These are phyloP conservation scores for Aspergillus viridinutans DNA, from an alignment of 2,329 filamentous ascomycete species.

Conservation along the genomic window DNA sequence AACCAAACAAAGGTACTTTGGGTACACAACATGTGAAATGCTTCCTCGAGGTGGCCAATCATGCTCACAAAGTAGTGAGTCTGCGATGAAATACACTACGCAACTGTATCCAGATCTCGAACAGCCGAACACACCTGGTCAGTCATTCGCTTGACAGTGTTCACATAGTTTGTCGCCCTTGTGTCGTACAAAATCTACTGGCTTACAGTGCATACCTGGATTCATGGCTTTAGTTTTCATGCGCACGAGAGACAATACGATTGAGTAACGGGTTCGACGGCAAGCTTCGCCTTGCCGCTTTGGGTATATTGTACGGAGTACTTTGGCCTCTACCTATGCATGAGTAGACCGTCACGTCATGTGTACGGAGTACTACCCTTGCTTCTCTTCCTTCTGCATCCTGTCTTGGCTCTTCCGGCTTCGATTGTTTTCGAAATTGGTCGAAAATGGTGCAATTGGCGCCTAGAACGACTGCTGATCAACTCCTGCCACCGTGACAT, in stretches of 20 bases:
- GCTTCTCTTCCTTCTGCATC: neutral
- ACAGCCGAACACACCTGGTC: too few relatives aligned
- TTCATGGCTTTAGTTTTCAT: too few relatives aligned
- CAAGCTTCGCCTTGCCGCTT: neutral
- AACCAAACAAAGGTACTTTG: neutral
- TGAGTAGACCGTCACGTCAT: neutral
- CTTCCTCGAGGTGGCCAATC: neutral
- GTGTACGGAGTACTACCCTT: neutral
- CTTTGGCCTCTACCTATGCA: too few relatives aligned
- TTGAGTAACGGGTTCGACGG: neutral
- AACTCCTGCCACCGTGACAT: neutral
- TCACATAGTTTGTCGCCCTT: neutral
- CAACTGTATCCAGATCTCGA: neutral
- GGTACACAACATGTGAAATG: neutral
- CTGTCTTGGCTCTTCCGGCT: neutral
- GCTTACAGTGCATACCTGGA: neutral
- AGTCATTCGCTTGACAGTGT: neutral
- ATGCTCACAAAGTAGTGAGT: neutral
- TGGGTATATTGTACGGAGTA: neutral
- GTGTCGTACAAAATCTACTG: neutral
- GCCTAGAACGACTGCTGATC: too few relatives aligned
- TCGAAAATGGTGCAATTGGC: neutral
- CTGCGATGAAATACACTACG: neutral
- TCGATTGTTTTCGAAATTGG: too few relatives aligned
- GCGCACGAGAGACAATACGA: neutral